A percentile compares a stretch with the other conserved stretches of the same genome.
Conservation (phyloP, 2,329 filamentous ascomycete genomes). For the Phialophora macrospora region DNA sequence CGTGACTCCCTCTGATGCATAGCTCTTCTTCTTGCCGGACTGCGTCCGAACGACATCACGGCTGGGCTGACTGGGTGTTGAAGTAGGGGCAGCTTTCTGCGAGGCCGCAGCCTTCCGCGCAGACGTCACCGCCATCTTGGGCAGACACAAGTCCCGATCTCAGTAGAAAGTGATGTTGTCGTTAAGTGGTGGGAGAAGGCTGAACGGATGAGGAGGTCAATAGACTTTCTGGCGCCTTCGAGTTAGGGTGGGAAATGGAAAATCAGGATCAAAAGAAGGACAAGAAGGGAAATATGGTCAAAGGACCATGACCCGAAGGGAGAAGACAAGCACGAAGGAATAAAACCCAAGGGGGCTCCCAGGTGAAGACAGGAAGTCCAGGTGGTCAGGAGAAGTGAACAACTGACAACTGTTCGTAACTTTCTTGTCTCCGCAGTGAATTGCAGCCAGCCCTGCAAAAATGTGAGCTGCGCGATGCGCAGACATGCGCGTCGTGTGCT, state of each 20-base stretch:
- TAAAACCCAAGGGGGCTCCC: slow-evolving; percentile 18
- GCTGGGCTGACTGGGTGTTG: slow-evolving; percentile 38
- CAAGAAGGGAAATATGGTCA: slow-evolving; percentile 43
- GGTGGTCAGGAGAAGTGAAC: slow-evolving; percentile 32
- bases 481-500: slow-evolving; percentile 12
- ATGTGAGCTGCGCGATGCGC: slow-evolving; percentile 1
- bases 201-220: slow-evolving; percentile 7
- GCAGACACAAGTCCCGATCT: neutral
- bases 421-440: slow-evolving; percentile 38
- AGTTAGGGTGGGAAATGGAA: slow-evolving; percentile 7
- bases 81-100: slow-evolving; percentile 17
- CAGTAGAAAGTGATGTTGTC: neutral
- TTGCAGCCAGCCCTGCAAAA: neutral
- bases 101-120: slow-evolving; percentile 23
- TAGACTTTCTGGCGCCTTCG: slow-evolving; percentile 10
- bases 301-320: slow-evolving; percentile 29
- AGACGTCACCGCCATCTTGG: slow-evolving; percentile 25
- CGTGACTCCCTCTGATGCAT: slow-evolving; percentile 62
- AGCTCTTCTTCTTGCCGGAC: slow-evolving; percentile 45
- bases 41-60: slow-evolving; percentile 13
- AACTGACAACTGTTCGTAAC: slow-evolving; percentile 32
- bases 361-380: slow-evolving; percentile 40
- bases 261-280: slow-evolving; percentile 43
- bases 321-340: slow-evolving; percentile 31
- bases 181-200: slow-evolving; percentile 7